These are phyloP conservation scores for Suillus americanus DNA, from an alignment of 768 basidiomycete genomes.

Conservation along the genomic window DNA sequence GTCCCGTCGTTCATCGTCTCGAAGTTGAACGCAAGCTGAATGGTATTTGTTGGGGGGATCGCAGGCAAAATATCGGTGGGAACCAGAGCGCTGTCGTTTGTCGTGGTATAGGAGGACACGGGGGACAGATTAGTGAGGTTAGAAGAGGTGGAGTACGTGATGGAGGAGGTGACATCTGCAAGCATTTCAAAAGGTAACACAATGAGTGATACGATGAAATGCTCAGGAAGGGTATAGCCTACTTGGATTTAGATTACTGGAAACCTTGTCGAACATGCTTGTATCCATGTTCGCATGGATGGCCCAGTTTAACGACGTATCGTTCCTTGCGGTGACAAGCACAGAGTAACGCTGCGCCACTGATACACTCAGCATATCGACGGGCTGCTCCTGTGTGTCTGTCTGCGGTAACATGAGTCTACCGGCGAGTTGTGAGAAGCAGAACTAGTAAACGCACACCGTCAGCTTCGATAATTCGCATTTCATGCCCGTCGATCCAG, in stretches of 20 bases:
- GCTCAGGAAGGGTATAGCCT: constrained; percentile 25
- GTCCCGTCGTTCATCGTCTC: constrained; percentile 85
- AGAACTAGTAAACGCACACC: constrained; percentile 53
- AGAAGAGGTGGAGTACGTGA: constrained; percentile 66
- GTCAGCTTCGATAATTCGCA: constrained; percentile 83
- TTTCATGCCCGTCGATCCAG: constrained; percentile 87
- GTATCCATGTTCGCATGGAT: constrained; percentile 91
- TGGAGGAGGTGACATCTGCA: constrained; percentile 77
- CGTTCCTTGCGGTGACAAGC: constrained; percentile 88
- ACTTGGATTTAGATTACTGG: constrained; percentile 74
- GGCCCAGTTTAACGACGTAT: constrained; percentile 80
- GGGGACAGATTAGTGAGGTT: constrained; percentile 51
- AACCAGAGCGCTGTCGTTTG: constrained; percentile 67
- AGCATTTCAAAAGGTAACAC: neutral
- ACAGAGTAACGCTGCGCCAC: constrained; percentile 94
- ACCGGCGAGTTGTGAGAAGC: neutral
- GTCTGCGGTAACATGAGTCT: constrained; percentile 42
- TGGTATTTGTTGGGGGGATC: constrained; percentile 49
- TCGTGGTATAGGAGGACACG: constrained; percentile 56
- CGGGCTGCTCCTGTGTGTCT: constrained; percentile 72
- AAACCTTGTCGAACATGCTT: constrained; percentile 85
- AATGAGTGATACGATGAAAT: neutral
- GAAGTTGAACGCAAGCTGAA: constrained; percentile 74
- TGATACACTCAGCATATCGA: constrained; percentile 70
- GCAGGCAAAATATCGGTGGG: constrained; percentile 57